Percentiles rank a stretch among this genome's conserved stretches.
Evolutionary conservation across 306 rosid species (phyloP).

Genomic region (Geum urbanum): DNA sequence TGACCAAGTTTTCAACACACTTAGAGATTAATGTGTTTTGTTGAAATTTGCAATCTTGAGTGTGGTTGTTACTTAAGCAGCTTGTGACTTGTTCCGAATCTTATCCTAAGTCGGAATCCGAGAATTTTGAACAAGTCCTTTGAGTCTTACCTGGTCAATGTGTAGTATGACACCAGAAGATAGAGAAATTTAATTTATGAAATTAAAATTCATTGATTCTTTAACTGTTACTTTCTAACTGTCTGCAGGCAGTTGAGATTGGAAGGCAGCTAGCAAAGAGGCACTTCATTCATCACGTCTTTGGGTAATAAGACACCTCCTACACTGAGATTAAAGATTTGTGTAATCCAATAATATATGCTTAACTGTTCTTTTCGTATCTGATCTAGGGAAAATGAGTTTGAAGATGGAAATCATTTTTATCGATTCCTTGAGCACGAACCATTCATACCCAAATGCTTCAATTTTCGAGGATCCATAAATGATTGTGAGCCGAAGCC

Average conservation of each 20-base stretch:
- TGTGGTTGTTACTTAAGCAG: background rate
- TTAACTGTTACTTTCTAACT: background rate
- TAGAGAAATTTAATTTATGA: background rate
- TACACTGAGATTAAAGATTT: conserved; percentile 9
- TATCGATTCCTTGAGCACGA: conserved; percentile 93
- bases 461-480: conserved; percentile 53
- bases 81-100: conserved; percentile 1
- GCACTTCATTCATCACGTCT: conserved; percentile 83
- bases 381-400: conserved; percentile 63
- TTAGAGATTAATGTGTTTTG: background rate
- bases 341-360: conserved; percentile 1
- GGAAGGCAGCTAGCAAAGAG: conserved; percentile 67
- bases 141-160: background rate
- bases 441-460: conserved; percentile 60
- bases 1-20: background rate
- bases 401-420: conserved; percentile 75
- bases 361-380: conserved; percentile 22
- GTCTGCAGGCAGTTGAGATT: conserved; percentile 66
- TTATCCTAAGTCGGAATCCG: background rate
- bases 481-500: conserved; percentile 66
- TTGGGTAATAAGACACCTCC: conserved; percentile 59
- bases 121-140: background rate
- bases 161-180: background rate
- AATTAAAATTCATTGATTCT: too few relatives aligned
- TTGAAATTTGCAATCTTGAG: conserved; percentile 2